A percentile compares a stretch with the other conserved stretches of the same genome.
phyloP scores from a whole-genome alignment of 2,329 filamentous ascomycete species.

The Nothophaeocryptopus gaeumannii region DNA sequence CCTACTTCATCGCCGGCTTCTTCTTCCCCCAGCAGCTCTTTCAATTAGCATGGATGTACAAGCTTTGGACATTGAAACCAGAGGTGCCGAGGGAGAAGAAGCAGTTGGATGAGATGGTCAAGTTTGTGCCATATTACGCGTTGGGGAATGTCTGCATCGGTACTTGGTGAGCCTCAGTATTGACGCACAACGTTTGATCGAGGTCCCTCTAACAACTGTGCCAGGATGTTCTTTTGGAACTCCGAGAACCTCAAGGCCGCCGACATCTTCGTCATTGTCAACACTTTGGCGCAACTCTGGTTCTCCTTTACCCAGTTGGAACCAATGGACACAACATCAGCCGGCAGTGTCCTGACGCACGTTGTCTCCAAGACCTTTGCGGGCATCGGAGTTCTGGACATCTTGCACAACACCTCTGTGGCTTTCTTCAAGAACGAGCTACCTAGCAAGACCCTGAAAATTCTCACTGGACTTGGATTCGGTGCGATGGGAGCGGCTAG shows the following conservation, averaged over 20 bases:
- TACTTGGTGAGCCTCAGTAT: slow-evolving; percentile 34
- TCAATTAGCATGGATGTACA: slow-evolving; percentile 58
- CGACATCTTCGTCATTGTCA: slow-evolving; percentile 57
- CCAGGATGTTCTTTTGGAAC: slow-evolving; percentile 63
- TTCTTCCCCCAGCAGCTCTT: slow-evolving; percentile 62
- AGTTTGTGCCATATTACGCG: slow-evolving; percentile 55
- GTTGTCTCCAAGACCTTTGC: slow-evolving; percentile 59
- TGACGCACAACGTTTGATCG: not conserved
- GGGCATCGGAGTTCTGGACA: slow-evolving; percentile 58
- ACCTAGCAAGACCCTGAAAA: slow-evolving; percentile 49
- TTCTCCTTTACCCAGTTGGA: slow-evolving; percentile 51
- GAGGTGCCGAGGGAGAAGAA: slow-evolving; percentile 40
- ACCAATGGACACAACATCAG: slow-evolving; percentile 48
- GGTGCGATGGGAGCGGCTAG: slow-evolving; percentile 49
- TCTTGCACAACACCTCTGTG: slow-evolving; percentile 58
- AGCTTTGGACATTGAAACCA: slow-evolving; percentile 50
- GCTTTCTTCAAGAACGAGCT: slow-evolving; percentile 53
- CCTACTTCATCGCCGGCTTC: slow-evolving; percentile 58
- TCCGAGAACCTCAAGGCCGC: slow-evolving; percentile 48
- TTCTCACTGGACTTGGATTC: slow-evolving; percentile 55
- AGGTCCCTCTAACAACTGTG: not conserved
- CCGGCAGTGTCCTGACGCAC: slow-evolving; percentile 56
- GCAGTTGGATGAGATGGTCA: slow-evolving; percentile 51
- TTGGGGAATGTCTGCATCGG: slow-evolving; percentile 60
- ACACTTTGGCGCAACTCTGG: slow-evolving; percentile 54